These are phyloP conservation scores for Mrakia frigida DNA, from an alignment of 768 basidiomycete species.

Conservation along the genomic window DNA sequence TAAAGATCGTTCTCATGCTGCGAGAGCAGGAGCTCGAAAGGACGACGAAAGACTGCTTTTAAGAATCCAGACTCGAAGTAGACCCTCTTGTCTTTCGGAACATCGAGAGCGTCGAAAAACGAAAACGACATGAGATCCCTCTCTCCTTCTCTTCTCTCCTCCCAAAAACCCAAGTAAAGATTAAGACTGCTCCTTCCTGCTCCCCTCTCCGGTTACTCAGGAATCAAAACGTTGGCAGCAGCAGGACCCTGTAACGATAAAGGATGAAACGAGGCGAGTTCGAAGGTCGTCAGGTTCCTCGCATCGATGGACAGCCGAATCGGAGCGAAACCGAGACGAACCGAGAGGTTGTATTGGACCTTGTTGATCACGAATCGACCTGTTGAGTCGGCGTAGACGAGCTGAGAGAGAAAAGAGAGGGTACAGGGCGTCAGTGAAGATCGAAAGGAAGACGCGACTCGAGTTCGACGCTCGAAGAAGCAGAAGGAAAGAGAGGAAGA, in stretches of 20 bases:
- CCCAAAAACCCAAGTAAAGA: no score
- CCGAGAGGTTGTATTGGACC: slow-evolving; percentile 28
- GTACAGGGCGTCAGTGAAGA: neutral
- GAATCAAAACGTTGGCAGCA: neutral
- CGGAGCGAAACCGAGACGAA: slow-evolving; percentile 13
- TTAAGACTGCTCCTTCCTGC: no score
- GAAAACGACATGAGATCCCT: no score
- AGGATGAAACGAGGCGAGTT: neutral
- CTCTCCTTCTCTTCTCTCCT: no score
- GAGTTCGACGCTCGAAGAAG: no score
- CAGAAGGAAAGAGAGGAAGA: neutral
- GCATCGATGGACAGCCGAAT: neutral
- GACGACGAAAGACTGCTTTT: no score
- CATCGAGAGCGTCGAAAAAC: no score
- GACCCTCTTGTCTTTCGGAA: no score
- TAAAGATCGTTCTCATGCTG: no score
- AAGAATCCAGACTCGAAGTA: no score
- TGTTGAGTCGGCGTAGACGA: slow-evolving; percentile 25
- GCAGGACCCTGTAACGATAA: slow-evolving; percentile 4
- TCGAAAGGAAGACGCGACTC: no score
- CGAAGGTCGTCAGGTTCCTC: slow-evolving; percentile 9
- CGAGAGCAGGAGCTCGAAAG: no score
- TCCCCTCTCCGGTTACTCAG: neutral
- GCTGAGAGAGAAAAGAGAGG: neutral
- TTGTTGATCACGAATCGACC: slow-evolving; percentile 27